A percentile compares a stretch with the other conserved stretches of the same genome.
These are phyloP conservation scores for Fusarium sp. DNA, from an alignment of 2,329 filamentous ascomycete species.

Conservation along the genomic window DNA sequence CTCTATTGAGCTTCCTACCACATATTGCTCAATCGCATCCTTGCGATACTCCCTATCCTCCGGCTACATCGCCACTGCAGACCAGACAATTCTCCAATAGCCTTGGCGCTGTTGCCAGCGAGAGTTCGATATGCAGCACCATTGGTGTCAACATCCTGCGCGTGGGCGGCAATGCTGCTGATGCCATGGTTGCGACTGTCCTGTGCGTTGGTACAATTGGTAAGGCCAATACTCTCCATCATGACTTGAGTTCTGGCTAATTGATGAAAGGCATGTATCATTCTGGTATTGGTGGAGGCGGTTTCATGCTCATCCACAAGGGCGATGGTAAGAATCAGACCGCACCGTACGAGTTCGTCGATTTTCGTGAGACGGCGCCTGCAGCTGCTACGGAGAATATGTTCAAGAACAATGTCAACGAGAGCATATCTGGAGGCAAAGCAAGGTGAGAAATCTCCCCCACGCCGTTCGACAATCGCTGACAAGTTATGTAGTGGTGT, in stretches of 20 bases:
- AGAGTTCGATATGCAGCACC: slow-evolving; percentile 69
- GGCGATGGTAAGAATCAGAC: slow-evolving; percentile 62
- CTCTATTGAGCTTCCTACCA: slow-evolving; percentile 25
- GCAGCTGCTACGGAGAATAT: slow-evolving; percentile 83
- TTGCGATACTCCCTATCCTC: slow-evolving; percentile 24
- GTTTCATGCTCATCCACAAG: slow-evolving; percentile 80
- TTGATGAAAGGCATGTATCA: slow-evolving; percentile 68
- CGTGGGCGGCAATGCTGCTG: slow-evolving; percentile 74
- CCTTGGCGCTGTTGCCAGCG: slow-evolving; percentile 72
- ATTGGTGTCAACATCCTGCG: slow-evolving; percentile 70
- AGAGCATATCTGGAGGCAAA: slow-evolving; percentile 76
- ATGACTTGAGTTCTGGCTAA: fast-evolving
- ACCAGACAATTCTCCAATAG: slow-evolving; percentile 35
- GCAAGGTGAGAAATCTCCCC: slow-evolving; percentile 70
- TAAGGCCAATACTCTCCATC: neutral
- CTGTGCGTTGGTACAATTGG: slow-evolving; percentile 73
- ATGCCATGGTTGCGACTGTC: slow-evolving; percentile 73
- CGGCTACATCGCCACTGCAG: slow-evolving; percentile 13
- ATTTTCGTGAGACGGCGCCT: slow-evolving; percentile 88
- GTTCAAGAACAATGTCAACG: slow-evolving; percentile 77
- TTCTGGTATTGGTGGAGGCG: slow-evolving; percentile 80
- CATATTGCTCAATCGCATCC: slow-evolving; percentile 15
- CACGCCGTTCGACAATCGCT: fast-evolving
- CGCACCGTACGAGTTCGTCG: slow-evolving; percentile 78
- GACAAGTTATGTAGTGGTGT: slow-evolving; percentile 63